A percentile compares a stretch with the other conserved stretches of the same genome.
Conservation (phyloP, 345 rosid genomes). For the Salix arbutifolia region DNA sequence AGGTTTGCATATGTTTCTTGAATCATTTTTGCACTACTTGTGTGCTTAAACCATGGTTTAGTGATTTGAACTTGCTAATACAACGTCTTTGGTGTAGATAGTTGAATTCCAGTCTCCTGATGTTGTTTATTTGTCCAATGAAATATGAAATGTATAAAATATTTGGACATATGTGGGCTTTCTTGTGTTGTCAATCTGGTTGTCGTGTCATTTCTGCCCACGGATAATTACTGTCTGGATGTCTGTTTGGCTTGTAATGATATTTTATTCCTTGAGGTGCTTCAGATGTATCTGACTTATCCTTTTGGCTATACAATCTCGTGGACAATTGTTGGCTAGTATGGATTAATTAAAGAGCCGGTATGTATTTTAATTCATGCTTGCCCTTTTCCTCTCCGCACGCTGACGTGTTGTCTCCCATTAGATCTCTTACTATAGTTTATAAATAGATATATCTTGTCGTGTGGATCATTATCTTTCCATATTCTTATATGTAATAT, state of each 20-base stretch:
- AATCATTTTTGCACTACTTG: conserved; percentile 3
- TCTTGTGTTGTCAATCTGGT: conserved; percentile 4
- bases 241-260: conserved; percentile 17
- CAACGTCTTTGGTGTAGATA: not conserved
- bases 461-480: conserved; percentile 15
- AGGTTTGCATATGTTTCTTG: not conserved
- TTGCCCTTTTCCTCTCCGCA: conserved; percentile 18
- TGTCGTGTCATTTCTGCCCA: not conserved
- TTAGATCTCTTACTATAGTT: conserved; percentile 8
- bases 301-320: conserved; percentile 19
- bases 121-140: not conserved
- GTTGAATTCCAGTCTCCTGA: not conserved
- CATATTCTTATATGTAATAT: conserved; percentile 2
- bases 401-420: conserved; percentile 21
- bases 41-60: not conserved
- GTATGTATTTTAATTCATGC: conserved; percentile 13
- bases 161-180: not conserved
- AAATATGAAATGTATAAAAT: conserved; percentile 18
- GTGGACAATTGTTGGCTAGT: conserved; percentile 21
- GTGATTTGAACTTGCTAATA: conserved; percentile 6
- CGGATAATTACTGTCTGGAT: conserved; percentile 18
- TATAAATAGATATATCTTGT: conserved; percentile 12
- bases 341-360: conserved; percentile 16
- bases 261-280: conserved; percentile 19
- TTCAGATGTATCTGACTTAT: conserved; percentile 13